Base-by-base conservation (phyloP, 2,329 filamentous ascomycete genomes). In the Cordyceps cateniannulata region DNA sequence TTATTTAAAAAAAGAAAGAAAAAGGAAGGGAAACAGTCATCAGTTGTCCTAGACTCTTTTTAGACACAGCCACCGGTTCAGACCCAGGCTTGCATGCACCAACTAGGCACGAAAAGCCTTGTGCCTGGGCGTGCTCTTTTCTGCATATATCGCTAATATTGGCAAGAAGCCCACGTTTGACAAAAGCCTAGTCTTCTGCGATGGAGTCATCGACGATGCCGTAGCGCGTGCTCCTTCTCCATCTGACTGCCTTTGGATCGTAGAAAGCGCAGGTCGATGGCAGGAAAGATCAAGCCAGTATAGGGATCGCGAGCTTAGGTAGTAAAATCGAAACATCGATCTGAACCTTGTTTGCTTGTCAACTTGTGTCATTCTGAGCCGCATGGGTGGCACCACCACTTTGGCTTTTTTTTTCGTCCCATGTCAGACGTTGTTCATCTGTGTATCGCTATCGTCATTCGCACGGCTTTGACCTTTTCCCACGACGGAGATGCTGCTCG, bases 181-280 rank as follows among this genome's bases (percentile, higher is more conserved):
- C 44, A 16, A 22, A 22, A 18, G 27, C 29, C 54, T 40, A 38
- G 44, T 32, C 35, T 5, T 3, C 14, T 7, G 25, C 6, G 25
- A 25, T 18, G 47, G 32, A 14, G 50, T 44, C 52, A 55, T 55
- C 52, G 52, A 47, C 52, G 52, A 55, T 55, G 38, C 40, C 27
- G 8, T 32, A 5, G n/a, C 25, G 51, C 22, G 51, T 29, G 22
- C 16, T 20, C 16, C 24, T 44, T 44, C 16, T 27, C 18, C 24
- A 44, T 54, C 10, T 27, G n/a, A 25, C 32, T 18, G 7, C 7
- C 14, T 38, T n/a, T 24, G 32, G 51, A 8, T 20, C 24, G 24
- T 32, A 20, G 8, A 50, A n/a, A 12, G n/a, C 7, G 14, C 4
- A 5, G 5, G 50, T n/a, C 32, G 32, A 40, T 53, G 20, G 20